Base-by-base conservation (phyloP, 441 rosid genomes). In the Cnidoscolus chayamansa region DNA sequence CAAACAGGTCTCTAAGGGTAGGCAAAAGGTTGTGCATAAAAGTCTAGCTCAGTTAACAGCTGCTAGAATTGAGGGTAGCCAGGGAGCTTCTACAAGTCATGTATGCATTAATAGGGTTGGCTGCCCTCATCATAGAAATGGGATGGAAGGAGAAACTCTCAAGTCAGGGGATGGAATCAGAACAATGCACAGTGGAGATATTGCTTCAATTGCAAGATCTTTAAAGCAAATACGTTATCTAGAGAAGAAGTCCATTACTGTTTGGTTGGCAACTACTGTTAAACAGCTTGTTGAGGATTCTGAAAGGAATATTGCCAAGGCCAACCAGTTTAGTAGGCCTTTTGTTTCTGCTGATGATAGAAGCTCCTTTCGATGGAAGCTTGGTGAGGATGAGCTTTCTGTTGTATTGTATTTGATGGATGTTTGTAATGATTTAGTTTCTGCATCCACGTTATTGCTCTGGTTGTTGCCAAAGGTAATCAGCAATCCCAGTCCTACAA, bases 51-150 rank as follows among this genome's bases (percentile, higher is more conserved):
- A 96, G 51, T 77, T 94, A 81, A 97, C 93, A 73, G 88, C 98
- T 84, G 91, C 96, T 76, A 89, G 99, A 81, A 94, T 96, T 76
- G 98, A 94, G 81, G 91, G 92, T 83, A 96, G 98, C 86, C 98
- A 90, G 83, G 99, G 98, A 68, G 97, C 98, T 72, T 94, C 99
- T 60, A 89, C 98, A 13, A 96, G 99, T 81, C 99, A 96, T 78
- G 84, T 92, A 53, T 96, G 98, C 82, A 96, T 92, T 79, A 92
- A 71, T 67, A 94, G 86, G 84, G 85, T 85, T 68, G 81, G 70
- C 86, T 77, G 81, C 37, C 81, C 81, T 81, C 79, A 81, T 68
- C 84, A 81, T 31, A 74, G 75, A 75, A 67, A 72, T 35, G 81
- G 74, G 64, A 54, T 10, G 8, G 81, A 81, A 53, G 81, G 89